Base-by-base conservation (phyloP, 169 alveolate genomes). In the Theileria sp. region DNA sequence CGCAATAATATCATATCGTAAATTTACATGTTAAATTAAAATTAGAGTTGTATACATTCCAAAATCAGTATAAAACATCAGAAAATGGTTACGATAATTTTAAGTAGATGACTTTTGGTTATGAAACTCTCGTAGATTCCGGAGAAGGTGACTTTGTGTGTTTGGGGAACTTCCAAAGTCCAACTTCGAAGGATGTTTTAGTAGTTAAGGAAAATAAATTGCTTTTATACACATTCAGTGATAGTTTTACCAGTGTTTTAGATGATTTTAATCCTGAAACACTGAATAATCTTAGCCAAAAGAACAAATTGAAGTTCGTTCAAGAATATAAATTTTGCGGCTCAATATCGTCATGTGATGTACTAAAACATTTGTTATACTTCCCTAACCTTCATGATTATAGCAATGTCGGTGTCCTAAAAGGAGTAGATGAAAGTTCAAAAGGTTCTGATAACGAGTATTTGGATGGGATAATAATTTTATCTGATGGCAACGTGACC, bases 151-250 rank as follows among this genome's bases (percentile, higher is more conserved):
- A 82, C 50, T 25, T 38, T 19, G 34, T 82, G 9, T 50, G 66
- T 19, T 67, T 34, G 19, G 88, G 86, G 21, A 82, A 64, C 36
- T 82, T 82, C 28, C 34, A 71, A 23, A 54, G 50, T 19, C 88
- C 88, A 15, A 80, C 28, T 15, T 75, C 88, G 34, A n/a, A 68
- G 19, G 88, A 82, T 69, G 76, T 82, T 8, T 78, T 82, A n/a
- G 19, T 82, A 2, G 80, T 82, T 25, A 64, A 69, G 51, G 88
- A 79, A 17, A 58, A 62, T 25, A 68, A 65, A 26, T 56, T 82
- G 65, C 50, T 56, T 30, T 51, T 82, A 13, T 82, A 82, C 72
- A 76, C 84, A 10, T 51, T 82, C 21, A 58, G 36, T 21, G 36
- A 58, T 19, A 58, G 36, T 5, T 21, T 21, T 58, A 15, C 67